Evolutionary conservation across 257 asterid species (phyloP).

Genomic region (Rauvolfia tetraphylla): DNA sequence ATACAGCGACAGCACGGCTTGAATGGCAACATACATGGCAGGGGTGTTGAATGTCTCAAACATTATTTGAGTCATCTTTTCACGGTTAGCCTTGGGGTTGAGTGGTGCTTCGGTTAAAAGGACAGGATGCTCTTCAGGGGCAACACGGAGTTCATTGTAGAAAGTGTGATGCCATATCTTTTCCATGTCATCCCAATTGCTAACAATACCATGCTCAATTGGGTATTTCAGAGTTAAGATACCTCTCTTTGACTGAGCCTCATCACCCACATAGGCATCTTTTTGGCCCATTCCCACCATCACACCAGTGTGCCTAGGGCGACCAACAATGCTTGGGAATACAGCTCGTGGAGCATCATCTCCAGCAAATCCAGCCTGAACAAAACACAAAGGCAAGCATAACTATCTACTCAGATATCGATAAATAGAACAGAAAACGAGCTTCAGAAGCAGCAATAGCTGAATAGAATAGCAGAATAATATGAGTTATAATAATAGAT

Average conservation of each 20-base stretch:
- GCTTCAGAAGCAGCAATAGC: neutral
- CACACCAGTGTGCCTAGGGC: conserved; percentile 35
- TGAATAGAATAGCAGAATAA: neutral
- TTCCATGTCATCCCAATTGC: conserved; percentile 35
- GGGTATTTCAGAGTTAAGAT: conserved; percentile 30
- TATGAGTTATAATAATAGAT: no score
- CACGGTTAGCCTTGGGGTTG: conserved; percentile 34
- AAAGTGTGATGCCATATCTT: conserved; percentile 32
- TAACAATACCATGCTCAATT: conserved; percentile 34
- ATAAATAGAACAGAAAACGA: neutral
- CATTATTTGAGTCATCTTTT: conserved; percentile 36
- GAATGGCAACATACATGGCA: conserved; percentile 32
- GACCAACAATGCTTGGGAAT: conserved; percentile 36
- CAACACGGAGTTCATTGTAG: conserved; percentile 30
- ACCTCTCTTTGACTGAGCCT: conserved; percentile 39
- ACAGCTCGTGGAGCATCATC: conserved; percentile 40
- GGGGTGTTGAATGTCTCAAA: conserved; percentile 30
- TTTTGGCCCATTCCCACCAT: conserved; percentile 38
- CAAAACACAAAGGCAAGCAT: neutral
- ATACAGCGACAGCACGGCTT: conserved; percentile 25
- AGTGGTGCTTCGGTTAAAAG: conserved; percentile 33
- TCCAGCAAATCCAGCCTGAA: conserved; percentile 39
- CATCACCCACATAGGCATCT: conserved; percentile 38
- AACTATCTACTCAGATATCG: neutral
- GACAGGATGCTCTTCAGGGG: conserved; percentile 33